Conservation (phyloP, 371 early-diverging fungal genomes). For the Rhizomucor miehei region DNA sequence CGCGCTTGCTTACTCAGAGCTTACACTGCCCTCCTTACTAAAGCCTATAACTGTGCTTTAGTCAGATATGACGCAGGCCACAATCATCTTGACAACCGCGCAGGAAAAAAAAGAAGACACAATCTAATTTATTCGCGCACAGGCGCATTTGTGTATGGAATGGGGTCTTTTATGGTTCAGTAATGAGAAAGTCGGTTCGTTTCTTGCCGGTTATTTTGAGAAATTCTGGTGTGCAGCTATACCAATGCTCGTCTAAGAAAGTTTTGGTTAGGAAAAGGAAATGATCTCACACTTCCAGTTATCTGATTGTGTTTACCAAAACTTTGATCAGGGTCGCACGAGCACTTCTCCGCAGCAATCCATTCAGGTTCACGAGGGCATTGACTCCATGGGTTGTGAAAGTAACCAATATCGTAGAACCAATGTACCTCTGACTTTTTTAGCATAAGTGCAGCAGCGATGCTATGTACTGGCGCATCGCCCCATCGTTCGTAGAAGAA, state of each 20-base stretch:
- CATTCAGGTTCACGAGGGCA: slow-evolving; percentile 63
- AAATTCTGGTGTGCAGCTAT: slow-evolving; percentile 16
- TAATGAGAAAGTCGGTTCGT: slow-evolving; percentile 9
- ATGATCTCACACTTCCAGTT: neutral
- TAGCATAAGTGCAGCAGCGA: slow-evolving; percentile 74
- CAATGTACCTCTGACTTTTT: slow-evolving; percentile 76
- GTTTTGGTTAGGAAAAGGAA: no score
- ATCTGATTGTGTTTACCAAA: slow-evolving; percentile 45
- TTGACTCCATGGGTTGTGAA: slow-evolving; percentile 63
- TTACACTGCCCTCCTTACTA: no score
- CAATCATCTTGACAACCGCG: no score
- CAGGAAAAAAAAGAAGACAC: no score
- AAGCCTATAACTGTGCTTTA: no score
- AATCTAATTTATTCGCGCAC: no score
- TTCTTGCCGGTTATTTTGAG: slow-evolving; percentile 11
- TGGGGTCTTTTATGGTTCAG: neutral
- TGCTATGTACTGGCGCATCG: slow-evolving; percentile 94
- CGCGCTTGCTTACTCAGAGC: no score
- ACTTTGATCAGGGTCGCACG: slow-evolving; percentile 52
- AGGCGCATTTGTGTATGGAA: no score
- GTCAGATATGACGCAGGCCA: no score
- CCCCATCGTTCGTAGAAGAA: slow-evolving; percentile 98
- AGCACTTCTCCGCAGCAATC: slow-evolving; percentile 50
- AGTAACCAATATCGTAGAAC: slow-evolving; percentile 85
- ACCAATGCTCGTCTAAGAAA: slow-evolving; percentile 14